phyloP scores from a whole-genome alignment of 305 asterid genomes.

The Ilex paraguariensis region DNA sequence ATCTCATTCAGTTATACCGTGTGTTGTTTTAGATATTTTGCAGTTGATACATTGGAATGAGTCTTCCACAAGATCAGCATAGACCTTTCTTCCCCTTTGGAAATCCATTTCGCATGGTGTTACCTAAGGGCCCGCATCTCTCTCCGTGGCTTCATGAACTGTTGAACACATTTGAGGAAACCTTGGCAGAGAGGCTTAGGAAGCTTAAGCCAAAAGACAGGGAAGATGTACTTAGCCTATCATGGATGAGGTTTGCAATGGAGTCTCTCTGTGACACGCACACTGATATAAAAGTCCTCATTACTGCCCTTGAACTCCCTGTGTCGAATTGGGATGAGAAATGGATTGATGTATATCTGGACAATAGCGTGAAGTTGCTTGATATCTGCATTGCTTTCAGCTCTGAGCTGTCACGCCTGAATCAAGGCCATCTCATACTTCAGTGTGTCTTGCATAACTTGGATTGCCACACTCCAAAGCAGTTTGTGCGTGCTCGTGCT shows the following conservation, averaged over 20 bases:
- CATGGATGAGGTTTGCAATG: slow-evolving; percentile 74
- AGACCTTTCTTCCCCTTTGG: slow-evolving; percentile 65
- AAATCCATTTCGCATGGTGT: slow-evolving; percentile 70
- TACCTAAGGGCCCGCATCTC: slow-evolving; percentile 55
- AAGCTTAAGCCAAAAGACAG: slow-evolving; percentile 51
- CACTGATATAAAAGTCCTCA: slow-evolving; percentile 57
- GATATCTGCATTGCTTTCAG: slow-evolving; percentile 83
- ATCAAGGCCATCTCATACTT: slow-evolving; percentile 72
- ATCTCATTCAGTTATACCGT: too few relatives aligned
- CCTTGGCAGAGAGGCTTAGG: slow-evolving; percentile 48
- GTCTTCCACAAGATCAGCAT: slow-evolving; percentile 66
- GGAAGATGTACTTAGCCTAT: slow-evolving; percentile 58
- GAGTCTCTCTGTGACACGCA: slow-evolving; percentile 66
- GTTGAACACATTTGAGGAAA: slow-evolving; percentile 66
- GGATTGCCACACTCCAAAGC: slow-evolving; percentile 35
- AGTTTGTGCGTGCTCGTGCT: slow-evolving; percentile 52
- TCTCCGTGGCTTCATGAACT: slow-evolving; percentile 58
- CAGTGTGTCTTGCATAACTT: slow-evolving; percentile 53
- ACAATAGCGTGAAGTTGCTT: slow-evolving; percentile 71
- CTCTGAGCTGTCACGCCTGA: slow-evolving; percentile 75
- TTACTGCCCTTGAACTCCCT: slow-evolving; percentile 75
- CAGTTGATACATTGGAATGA: slow-evolving; percentile 54
- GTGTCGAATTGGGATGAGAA: slow-evolving; percentile 83
- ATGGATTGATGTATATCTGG: slow-evolving; percentile 83
- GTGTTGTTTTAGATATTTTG: slow-evolving; percentile 6